Evolutionary conservation across 1,284 basidiomycete genomes (phyloP), one percentile per base, ranked within the genome.

Genomic region (Microbotryum silenes-acaulis): DNA sequence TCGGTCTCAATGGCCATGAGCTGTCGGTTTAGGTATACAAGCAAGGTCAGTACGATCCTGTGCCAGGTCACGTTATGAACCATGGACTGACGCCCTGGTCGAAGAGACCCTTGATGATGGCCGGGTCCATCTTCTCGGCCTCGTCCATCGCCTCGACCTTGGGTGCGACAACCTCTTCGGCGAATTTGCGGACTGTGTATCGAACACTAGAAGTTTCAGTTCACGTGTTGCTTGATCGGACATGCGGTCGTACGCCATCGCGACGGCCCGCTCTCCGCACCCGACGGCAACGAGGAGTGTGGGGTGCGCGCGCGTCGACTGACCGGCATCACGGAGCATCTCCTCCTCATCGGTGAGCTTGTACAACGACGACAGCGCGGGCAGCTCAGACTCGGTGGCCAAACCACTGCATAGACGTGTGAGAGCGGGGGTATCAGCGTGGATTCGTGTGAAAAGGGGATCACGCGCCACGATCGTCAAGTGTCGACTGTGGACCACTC

Each of bases 91-190:
- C 91, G 37, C 94, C 94, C 78, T 97, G 91, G 63, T 97, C 91
- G 68, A 97, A 98, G 23, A 97, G 81, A 0, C 86, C 90, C 73
- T 89, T 82, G 74, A 98, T 91, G 72, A 98, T 78, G 2, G 78
- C 80, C 1, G 89, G 85, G 75, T 97, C 91, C 96, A 99, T 98
- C 72, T 79, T 80, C 77, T 99, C 96, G 57, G 86, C 87, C 80
- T 99, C 94, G 75, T 99, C 94, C 96, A 99, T 99, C 73, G 92
- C 89, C 48, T 86, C 83, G 59, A 97, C 93, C 74, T 85, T 89
- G 51, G 96, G 94, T 12, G 78, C 88, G 25, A 99, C 84, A 42
- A 94, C 85, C 60, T 97, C 91, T 63, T 83, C 79, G 1, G 94
- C 90, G 70, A 97, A 97, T 48, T 88, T 85, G 72, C 82, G 82